Percentiles rank a stretch among this genome's conserved stretches.
Conservation (phyloP, 1,139 yeast genomes). For the Chernovozyma aurita region DNA sequence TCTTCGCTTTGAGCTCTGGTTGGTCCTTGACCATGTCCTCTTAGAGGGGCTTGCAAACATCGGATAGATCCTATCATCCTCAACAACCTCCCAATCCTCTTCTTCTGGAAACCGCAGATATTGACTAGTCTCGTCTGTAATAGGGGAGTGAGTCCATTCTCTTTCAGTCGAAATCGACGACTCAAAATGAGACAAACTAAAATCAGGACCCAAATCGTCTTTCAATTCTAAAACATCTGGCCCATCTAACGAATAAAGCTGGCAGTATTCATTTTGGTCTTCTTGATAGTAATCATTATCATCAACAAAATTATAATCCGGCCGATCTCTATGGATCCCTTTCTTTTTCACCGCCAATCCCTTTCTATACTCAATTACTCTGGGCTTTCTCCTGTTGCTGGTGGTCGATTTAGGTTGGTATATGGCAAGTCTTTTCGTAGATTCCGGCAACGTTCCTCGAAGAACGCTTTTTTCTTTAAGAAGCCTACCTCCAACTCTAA, state of each 20-base stretch:
- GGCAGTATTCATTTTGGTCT: neutral
- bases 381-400: conserved; percentile 4
- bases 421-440: conserved; percentile 29
- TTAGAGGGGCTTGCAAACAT: conserved; percentile 10
- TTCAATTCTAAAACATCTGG: neutral
- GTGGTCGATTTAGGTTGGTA: conserved; percentile 12
- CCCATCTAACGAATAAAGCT: neutral
- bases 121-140: neutral
- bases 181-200: neutral
- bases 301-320: conserved; percentile 8
- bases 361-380: conserved; percentile 20
- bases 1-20: neutral
- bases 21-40: neutral
- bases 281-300: conserved; percentile 7
- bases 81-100: conserved; percentile 13
- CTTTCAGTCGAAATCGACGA: neutral
- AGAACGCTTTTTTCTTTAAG: conserved; percentile 27
- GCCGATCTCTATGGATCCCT: neutral
- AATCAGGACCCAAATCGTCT: neutral
- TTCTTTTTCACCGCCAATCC: conserved; percentile 34
- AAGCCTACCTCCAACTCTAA: conserved; percentile 31
- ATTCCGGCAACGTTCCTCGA: conserved; percentile 37
- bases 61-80: conserved; percentile 18
- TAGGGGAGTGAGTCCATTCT: neutral
- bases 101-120: neutral